These are phyloP conservation scores for Talaromyces sp. DNA, from an alignment of 2,329 filamentous ascomycete species.

Conservation along the genomic window DNA sequence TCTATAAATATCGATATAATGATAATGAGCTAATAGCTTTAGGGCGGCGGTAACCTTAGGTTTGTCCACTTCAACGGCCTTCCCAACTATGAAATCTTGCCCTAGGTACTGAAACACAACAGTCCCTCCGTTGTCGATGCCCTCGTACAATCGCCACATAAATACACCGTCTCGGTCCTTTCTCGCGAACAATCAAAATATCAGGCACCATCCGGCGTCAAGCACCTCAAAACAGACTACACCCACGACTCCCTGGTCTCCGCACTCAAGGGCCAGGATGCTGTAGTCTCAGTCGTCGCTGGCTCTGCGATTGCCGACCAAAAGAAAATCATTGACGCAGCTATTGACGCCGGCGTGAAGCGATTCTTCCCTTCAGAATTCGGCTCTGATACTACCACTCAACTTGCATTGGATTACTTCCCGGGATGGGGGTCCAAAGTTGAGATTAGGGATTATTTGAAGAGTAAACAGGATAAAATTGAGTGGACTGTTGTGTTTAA, in stretches of 20 bases:
- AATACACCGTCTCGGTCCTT: slow-evolving; percentile 21
- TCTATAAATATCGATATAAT: background rate
- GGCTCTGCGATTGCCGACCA: slow-evolving; percentile 17
- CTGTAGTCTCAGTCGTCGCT: background rate
- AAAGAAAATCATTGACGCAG: slow-evolving; percentile 1
- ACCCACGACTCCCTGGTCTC: slow-evolving; percentile 22
- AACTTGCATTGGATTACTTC: slow-evolving; percentile 1
- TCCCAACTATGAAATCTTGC: background rate
- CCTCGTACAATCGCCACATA: slow-evolving; percentile 18
- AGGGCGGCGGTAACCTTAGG: slow-evolving; percentile 1
- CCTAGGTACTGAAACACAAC: background rate
- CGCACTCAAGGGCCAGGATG: slow-evolving; percentile 4
- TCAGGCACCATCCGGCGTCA: slow-evolving; percentile 16
- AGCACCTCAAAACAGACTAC: slow-evolving; percentile 22
- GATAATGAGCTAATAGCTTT: background rate
- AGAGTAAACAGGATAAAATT: slow-evolving; percentile 21
- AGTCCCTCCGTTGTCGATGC: slow-evolving; percentile 14
- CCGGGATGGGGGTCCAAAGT: slow-evolving; percentile 11
- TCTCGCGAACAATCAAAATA: slow-evolving; percentile 20
- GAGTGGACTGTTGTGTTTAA: slow-evolving; percentile 19
- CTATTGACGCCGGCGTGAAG: slow-evolving; percentile 1
- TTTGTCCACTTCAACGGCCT: background rate
- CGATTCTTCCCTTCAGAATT: slow-evolving; percentile 1
- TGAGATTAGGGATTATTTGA: slow-evolving; percentile 18
- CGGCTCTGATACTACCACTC: slow-evolving; percentile 4